Evolutionary conservation across 306 rosid genomes (phyloP).

Genomic region (Spatholobus suberectus): DNA sequence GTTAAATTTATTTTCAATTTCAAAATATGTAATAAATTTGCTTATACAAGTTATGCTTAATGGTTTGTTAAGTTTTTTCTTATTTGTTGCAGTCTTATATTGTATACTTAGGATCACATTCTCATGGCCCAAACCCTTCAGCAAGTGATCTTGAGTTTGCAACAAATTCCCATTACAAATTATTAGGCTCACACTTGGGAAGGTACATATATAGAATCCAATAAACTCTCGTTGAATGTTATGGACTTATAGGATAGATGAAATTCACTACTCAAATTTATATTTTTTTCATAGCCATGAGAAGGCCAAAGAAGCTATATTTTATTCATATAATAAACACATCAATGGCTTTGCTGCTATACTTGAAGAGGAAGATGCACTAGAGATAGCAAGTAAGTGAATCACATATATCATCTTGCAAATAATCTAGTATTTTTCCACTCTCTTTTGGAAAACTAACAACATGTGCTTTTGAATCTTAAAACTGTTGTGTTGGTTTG

Average conservation of each 20-base stretch:
- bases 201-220: constrained; percentile 44
- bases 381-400: constrained; percentile 50
- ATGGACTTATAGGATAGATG: not conserved
- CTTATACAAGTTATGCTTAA: not conserved
- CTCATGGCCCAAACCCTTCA: constrained; percentile 59
- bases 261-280: not conserved
- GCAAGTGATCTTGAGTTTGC: constrained; percentile 39
- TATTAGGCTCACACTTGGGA: constrained; percentile 56
- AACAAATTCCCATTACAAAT: constrained; percentile 46
- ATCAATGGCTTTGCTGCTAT: constrained; percentile 68
- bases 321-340: constrained; percentile 57
- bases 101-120: constrained; percentile 67
- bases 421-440: not conserved
- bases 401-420: not conserved
- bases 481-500: not conserved
- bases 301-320: constrained; percentile 56
- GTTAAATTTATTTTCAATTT: not conserved
- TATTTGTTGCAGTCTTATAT: constrained; percentile 57
- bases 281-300: constrained; percentile 45
- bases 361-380: constrained; percentile 55
- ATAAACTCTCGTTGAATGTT: not conserved
- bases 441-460: not conserved
- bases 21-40: not conserved
- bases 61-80: not conserved
- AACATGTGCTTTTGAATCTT: not conserved